Evolutionary conservation across 768 basidiomycete genomes (phyloP).

Genomic region (Xerocomellus chrysenteron): DNA sequence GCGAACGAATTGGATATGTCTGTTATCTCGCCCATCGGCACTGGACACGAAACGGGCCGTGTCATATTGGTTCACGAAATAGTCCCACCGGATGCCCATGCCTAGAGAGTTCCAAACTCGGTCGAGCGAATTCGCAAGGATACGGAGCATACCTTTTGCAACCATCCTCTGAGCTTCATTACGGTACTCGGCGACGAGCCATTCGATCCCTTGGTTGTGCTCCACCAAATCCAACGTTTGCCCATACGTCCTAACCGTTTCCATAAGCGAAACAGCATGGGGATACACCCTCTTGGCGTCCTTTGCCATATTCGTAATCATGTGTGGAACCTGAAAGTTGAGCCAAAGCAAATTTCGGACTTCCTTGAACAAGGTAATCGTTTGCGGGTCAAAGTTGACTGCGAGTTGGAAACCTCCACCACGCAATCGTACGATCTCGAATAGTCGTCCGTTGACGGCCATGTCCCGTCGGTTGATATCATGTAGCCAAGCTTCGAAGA

Average conservation of each 20-base stretch:
- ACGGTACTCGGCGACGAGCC: slow-evolving; percentile 92
- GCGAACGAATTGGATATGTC: slow-evolving; percentile 91
- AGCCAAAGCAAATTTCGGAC: slow-evolving; percentile 95
- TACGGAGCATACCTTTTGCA: slow-evolving; percentile 59
- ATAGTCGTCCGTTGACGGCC: slow-evolving; percentile 87
- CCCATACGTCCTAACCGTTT: slow-evolving; percentile 96
- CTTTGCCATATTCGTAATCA: slow-evolving; percentile 95
- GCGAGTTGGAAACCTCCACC: slow-evolving; percentile 83
- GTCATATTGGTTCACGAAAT: slow-evolving; percentile 94
- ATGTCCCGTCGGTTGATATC: slow-evolving; percentile 94
- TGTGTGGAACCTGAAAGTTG: slow-evolving; percentile 92
- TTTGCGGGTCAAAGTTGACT: slow-evolving; percentile 98
- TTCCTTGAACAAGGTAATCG: slow-evolving; percentile 98
- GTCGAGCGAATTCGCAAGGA: background rate
- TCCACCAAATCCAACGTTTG: slow-evolving; percentile 94
- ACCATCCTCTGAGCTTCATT: slow-evolving; percentile 95
- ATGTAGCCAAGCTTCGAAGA: slow-evolving; percentile 95
- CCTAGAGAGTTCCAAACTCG: slow-evolving; percentile 45
- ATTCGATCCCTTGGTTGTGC: slow-evolving; percentile 86
- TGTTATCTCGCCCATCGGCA: slow-evolving; percentile 77
- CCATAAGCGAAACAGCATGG: slow-evolving; percentile 97
- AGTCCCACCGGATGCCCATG: slow-evolving; percentile 95
- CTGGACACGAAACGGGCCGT: slow-evolving; percentile 69
- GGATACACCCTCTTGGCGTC: slow-evolving; percentile 98
- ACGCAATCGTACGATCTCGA: slow-evolving; percentile 80